phyloP scores from a whole-genome alignment of 768 basidiomycete species.

The Calocera viscosa region DNA sequence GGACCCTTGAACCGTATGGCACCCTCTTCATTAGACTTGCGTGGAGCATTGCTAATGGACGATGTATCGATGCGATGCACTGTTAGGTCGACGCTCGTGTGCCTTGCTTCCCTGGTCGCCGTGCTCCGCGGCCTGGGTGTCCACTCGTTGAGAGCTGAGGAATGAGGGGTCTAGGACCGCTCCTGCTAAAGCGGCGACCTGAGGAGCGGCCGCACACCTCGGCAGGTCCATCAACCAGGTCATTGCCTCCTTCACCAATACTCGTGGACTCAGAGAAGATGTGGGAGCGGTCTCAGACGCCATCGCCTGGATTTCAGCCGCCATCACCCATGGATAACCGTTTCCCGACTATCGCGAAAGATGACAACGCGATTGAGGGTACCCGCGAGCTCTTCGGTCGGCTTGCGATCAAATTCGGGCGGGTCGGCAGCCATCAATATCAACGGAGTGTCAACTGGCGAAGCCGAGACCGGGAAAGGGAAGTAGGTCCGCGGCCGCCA shows the following conservation, averaged over 20 bases:
- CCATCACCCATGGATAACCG: background rate
- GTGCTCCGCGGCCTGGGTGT: background rate
- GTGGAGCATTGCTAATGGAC: background rate
- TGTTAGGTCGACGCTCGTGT: background rate
- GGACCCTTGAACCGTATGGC: constrained; percentile 4
- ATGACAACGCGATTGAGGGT: background rate
- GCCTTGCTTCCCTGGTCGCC: background rate
- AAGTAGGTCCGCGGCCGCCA: background rate
- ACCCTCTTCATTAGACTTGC: background rate
- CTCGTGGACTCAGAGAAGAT: background rate
- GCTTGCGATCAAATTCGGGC: background rate
- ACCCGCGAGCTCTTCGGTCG: background rate
- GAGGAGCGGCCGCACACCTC: background rate
- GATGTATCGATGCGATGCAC: background rate
- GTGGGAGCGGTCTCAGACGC: constrained; percentile 3
- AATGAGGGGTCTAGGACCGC: background rate
- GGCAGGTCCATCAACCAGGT: background rate
- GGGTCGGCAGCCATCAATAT: background rate
- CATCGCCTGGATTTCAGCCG: background rate
- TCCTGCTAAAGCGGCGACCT: background rate
- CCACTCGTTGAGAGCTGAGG: background rate
- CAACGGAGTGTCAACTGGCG: background rate
- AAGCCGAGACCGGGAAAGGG: background rate
- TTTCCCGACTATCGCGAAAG: background rate
- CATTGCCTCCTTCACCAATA: background rate